A percentile compares a stretch with the other conserved stretches of the same genome.
Conservation (phyloP, 331 rosid genomes). For the Acacia concinna region DNA sequence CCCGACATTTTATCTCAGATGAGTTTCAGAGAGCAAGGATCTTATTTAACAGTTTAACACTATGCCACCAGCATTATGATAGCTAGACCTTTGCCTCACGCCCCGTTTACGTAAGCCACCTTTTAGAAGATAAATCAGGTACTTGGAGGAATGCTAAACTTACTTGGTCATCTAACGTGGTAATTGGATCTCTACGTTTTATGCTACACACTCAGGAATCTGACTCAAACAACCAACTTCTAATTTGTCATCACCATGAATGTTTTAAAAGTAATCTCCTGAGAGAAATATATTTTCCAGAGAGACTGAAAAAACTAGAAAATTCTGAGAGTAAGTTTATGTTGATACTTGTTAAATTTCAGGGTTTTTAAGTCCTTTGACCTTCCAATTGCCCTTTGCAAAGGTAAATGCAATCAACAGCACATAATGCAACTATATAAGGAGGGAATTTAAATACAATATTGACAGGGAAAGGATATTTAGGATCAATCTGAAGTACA, state of each 20-base stretch:
- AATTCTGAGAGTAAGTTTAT: neutral
- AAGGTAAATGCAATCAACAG: neutral
- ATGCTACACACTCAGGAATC: neutral
- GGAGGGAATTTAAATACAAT: constrained; percentile 9
- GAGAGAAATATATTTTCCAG: neutral
- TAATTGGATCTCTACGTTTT: neutral
- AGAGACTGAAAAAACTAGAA: constrained; percentile 1
- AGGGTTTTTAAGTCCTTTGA: too few species aligned
- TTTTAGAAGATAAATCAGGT: neutral
- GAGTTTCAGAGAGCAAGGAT: constrained; percentile 11
- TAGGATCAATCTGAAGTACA: constrained; percentile 21
- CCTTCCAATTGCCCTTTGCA: neutral
- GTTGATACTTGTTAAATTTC: neutral
- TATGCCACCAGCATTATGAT: constrained; percentile 5
- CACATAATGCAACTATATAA: neutral
- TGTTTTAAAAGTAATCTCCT: neutral
- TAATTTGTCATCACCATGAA: neutral
- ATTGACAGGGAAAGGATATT: neutral
- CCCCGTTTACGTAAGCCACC: neutral
- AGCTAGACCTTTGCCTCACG: neutral
- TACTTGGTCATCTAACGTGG: neutral
- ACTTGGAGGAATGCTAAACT: constrained; percentile 1
- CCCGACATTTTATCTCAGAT: constrained; percentile 13
- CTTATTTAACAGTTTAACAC: neutral
- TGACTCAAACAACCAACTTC: neutral